A percentile compares a stretch with the other conserved stretches of the same genome.
These are phyloP conservation scores for Gamsiella multidivaricata DNA, from an alignment of 192 early-diverging fungal species.

Conservation along the genomic window DNA sequence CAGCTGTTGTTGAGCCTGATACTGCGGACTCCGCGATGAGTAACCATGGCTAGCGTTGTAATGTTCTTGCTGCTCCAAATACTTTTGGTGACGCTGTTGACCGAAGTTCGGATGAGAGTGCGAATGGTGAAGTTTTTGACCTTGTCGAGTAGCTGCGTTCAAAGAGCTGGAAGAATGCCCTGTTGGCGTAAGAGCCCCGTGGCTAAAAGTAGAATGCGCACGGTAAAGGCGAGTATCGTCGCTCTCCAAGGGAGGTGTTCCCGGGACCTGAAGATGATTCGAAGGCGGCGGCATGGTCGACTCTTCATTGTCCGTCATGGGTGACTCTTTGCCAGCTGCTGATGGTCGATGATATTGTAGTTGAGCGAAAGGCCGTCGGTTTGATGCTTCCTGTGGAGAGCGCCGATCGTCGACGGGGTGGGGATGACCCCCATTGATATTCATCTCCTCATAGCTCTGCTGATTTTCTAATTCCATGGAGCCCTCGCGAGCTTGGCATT, in stretches of 20 bases:
- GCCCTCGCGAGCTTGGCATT: background rate
- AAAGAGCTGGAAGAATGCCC: background rate
- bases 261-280: conserved; percentile 29
- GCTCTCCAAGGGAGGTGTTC: conserved; percentile 14
- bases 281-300: conserved; percentile 3
- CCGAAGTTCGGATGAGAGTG: conserved; percentile 41
- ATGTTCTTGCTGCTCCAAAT: conserved; percentile 27
- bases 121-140: conserved; percentile 26
- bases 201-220: background rate
- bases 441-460: conserved; percentile 28
- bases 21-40: conserved; percentile 8
- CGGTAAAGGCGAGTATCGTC: conserved; percentile 15
- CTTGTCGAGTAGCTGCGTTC: background rate
- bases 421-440: conserved; percentile 18
- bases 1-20: conserved; percentile 15
- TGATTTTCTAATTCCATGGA: conserved; percentile 1
- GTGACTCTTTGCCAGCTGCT: conserved; percentile 2
- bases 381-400: conserved; percentile 1
- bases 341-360: conserved; percentile 4
- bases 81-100: conserved; percentile 24
- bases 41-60: conserved; percentile 8
- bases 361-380: conserved; percentile 12
- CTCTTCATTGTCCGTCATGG: conserved; percentile 14
- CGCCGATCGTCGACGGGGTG: conserved; percentile 15
- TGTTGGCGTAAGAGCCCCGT: conserved; percentile 11